Evolutionary conservation across 352 stramenopile genomes (phyloP).

Genomic region (Globisporangium nagaii): DNA sequence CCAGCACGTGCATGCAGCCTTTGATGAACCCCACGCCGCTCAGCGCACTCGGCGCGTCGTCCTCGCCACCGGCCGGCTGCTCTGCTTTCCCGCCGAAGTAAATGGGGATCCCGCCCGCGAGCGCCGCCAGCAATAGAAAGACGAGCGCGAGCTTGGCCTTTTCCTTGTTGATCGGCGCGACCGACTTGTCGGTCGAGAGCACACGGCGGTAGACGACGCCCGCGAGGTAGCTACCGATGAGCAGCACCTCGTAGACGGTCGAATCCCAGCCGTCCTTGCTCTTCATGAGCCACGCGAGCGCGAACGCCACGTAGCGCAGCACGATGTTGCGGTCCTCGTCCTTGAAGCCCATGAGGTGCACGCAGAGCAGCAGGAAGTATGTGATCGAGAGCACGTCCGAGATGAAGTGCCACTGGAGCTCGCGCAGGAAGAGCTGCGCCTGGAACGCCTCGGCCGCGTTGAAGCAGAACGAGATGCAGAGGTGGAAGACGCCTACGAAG

Average conservation of each 20-base stretch:
- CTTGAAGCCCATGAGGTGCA: constrained; percentile 80
- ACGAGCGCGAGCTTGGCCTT: constrained; percentile 48
- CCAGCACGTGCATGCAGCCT: constrained; percentile 62
- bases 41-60: constrained; percentile 26
- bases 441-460: constrained; percentile 76
- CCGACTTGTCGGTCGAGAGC: constrained; percentile 32
- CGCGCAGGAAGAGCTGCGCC: constrained; percentile 54
- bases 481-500: constrained; percentile 82
- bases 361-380: constrained; percentile 82
- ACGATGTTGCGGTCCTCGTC: constrained; percentile 83
- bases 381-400: constrained; percentile 82
- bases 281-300: constrained; percentile 81
- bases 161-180: constrained; percentile 48
- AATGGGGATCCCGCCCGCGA: constrained; percentile 44
- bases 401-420: constrained; percentile 84
- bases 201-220: constrained; percentile 52
- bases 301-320: constrained; percentile 81
- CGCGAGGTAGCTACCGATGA: constrained; percentile 53
- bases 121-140: constrained; percentile 30
- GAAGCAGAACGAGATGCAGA: constrained; percentile 77
- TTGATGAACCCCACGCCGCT: constrained; percentile 51
- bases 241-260: constrained; percentile 59
- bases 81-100: constrained; percentile 24
- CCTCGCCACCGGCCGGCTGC: background rate
- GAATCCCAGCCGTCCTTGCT: constrained; percentile 77